These are phyloP conservation scores for Fusarium praegraminearum DNA, from an alignment of 2,329 filamentous ascomycete genomes.

Conservation along the genomic window DNA sequence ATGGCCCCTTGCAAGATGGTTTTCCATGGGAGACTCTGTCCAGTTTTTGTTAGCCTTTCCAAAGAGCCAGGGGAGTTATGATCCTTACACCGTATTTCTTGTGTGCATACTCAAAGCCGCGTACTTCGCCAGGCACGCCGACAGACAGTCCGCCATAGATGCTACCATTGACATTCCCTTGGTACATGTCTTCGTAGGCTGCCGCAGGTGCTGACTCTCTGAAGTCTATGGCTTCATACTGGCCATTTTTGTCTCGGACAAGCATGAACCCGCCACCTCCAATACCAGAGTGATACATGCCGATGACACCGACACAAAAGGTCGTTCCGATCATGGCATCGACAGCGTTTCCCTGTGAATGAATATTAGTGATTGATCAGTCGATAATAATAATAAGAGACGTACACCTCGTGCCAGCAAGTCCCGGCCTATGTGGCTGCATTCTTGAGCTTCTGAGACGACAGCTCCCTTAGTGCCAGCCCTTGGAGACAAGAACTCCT, in stretches of 20 bases:
- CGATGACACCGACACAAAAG: conserved; percentile 80
- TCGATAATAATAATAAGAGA: not conserved
- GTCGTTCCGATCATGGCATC: conserved; percentile 81
- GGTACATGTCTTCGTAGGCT: conserved; percentile 87
- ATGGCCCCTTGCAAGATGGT: conserved; percentile 80
- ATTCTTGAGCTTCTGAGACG: conserved; percentile 76
- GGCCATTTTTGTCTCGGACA: conserved; percentile 77
- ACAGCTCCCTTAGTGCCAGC: conserved; percentile 68
- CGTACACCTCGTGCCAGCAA: conserved; percentile 66
- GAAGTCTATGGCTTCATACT: conserved; percentile 90
- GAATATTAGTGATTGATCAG: not conserved
- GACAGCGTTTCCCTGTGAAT: conserved; percentile 74
- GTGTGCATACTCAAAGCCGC: conserved; percentile 84
- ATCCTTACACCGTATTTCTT: conserved; percentile 70
- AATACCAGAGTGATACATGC: conserved; percentile 84
- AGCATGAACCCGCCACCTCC: conserved; percentile 94
- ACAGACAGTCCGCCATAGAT: conserved; percentile 78
- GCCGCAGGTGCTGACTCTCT: conserved; percentile 87
- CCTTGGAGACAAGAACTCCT: conserved; percentile 26
- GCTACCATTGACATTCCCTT: conserved; percentile 74
- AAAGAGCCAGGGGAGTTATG: conserved; percentile 1
- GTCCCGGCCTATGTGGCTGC: conserved; percentile 75
- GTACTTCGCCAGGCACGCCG: conserved; percentile 79
- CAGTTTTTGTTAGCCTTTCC: conserved; percentile 1
- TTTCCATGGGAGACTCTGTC: conserved; percentile 72